Percentiles rank a stretch among this genome's conserved stretches.
Evolutionary conservation across 805 yeast genomes (phyloP).

Genomic region (Yamadazyma philogaea): DNA sequence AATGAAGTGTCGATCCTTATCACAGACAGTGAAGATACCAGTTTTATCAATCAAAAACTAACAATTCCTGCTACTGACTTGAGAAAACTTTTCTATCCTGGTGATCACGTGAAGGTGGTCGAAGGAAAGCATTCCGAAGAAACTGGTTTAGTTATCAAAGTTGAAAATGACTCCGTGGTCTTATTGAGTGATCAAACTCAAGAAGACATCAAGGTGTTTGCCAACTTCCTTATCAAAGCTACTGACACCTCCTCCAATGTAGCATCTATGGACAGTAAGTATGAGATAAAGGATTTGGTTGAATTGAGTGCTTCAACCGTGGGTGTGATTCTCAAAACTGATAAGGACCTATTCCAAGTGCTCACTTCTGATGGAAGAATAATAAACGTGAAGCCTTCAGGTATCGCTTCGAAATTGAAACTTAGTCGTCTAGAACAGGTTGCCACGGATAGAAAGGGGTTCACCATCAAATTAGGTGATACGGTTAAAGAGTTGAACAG

Average conservation of each 20-base stretch:
- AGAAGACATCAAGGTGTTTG: constrained; percentile 87
- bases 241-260: constrained; percentile 66
- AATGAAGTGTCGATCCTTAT: constrained; percentile 51
- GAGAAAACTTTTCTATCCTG: constrained; percentile 81
- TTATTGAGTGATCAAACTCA: constrained; percentile 85
- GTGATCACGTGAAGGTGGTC: constrained; percentile 92
- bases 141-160: constrained; percentile 87
- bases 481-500: constrained; percentile 73
- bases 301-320: constrained; percentile 81
- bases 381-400: constrained; percentile 66
- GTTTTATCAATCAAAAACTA: constrained; percentile 53
- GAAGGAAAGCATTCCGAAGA: constrained; percentile 92
- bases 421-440: constrained; percentile 64
- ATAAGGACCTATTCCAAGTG: constrained; percentile 78
- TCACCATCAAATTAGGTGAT: constrained; percentile 85
- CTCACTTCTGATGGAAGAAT: constrained; percentile 80
- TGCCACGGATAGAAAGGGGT: constrained; percentile 83
- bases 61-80: constrained; percentile 81
- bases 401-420: constrained; percentile 78
- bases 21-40: constrained; percentile 55
- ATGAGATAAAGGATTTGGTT: constrained; percentile 85
- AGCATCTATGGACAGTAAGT: constrained; percentile 70
- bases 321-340: constrained; percentile 88
- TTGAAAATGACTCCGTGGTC: constrained; percentile 81
- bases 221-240: constrained; percentile 86